Evolutionary conservation across 371 early-diverging fungal genomes (phyloP), one percentile per base, ranked within the genome.

Genomic region (Chytridium lagenaria): DNA sequence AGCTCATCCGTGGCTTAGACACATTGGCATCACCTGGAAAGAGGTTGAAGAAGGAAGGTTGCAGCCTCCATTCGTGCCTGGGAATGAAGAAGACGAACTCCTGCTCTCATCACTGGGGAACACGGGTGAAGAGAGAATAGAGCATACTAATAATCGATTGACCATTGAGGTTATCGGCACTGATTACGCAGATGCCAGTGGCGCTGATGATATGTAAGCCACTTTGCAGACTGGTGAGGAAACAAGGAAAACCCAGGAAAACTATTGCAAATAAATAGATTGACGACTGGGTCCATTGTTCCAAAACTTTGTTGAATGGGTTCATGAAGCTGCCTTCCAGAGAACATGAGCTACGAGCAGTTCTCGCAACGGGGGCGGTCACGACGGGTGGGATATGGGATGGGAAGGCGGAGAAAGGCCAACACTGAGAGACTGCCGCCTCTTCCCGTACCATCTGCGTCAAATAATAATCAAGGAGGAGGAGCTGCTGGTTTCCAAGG

Each of bases 21-120:
- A 51, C 28, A 19, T 75, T 12, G 52, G 38, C n/a, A 16, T 55
- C 1, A 31, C 71, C 12, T 75, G 75, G 75, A 64, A 59, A 55
- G 75, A 75, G n/a, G 34, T 75, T 2, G 71, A 75, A 34, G 75
- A 75, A 38, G 75, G 71, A 22, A 70, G 59, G 59, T 33, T 75
- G 22, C 38, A 39, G 30, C 70, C 75, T n/a, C 49, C 44, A 30
- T 75, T 59, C 38, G 67, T 19, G 28, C 75, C 75, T 0, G 75
- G 75, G 19, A 73, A 30, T 19, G 71, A 71, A 49, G 71, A 28
- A 7, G 71, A 71, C 63, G 71, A 71, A 44, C 26, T n/a, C 3
- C 10, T 40, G 10, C 57, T 71, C 34, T 26, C 71, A 16, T 55
- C 55, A 28, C 26, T 55, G 26, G 55, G 55, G 7, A 55, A 55